Conservation (phyloP, 495 filamentous ascomycete species). For the Xylaria telfairii region DNA sequence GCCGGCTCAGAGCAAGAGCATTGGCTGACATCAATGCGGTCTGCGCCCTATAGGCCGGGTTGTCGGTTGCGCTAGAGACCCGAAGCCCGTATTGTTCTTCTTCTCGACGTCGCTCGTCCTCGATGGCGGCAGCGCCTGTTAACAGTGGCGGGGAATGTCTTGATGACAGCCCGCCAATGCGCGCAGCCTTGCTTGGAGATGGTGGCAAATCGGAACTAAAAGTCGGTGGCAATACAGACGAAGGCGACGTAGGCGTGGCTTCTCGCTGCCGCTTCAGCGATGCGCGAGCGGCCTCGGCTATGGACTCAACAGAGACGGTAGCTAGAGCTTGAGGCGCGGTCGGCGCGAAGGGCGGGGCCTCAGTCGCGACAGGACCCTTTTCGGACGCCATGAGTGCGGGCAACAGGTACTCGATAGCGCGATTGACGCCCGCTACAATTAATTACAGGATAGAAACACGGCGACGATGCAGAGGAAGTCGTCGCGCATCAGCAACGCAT, state of each 20-base stretch:
- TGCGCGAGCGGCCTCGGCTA: constrained; percentile 42
- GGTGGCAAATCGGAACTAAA: constrained; percentile 52
- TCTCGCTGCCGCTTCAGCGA: constrained; percentile 58
- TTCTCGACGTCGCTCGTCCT: constrained; percentile 57
- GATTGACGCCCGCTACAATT: constrained; percentile 32
- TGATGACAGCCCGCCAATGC: constrained; percentile 51
- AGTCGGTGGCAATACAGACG: constrained; percentile 41
- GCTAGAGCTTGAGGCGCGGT: constrained; percentile 39
- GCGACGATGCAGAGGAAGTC: constrained; percentile 33
- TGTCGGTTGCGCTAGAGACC: constrained; percentile 52
- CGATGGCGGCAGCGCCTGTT: constrained; percentile 62
- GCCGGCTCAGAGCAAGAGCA: constrained; percentile 57
- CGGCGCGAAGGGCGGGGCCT: constrained; percentile 48
- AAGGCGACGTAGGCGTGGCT: constrained; percentile 50
- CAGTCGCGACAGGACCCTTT: constrained; percentile 51
- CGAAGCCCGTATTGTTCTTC: constrained; percentile 54
- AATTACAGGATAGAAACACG: constrained; percentile 30
- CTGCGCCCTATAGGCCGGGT: constrained; percentile 59
- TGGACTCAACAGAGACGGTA: constrained; percentile 38
- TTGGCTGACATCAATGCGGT: constrained; percentile 60
- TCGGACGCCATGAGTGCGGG: constrained; percentile 51
- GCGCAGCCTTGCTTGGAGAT: constrained; percentile 61
- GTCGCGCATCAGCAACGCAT: constrained; percentile 49
- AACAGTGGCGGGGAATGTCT: constrained; percentile 55
- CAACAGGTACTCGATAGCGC: constrained; percentile 26